Base-by-base conservation (phyloP, 1,284 basidiomycete species). In the Cutaneotrichosporon spelunceum region DNA sequence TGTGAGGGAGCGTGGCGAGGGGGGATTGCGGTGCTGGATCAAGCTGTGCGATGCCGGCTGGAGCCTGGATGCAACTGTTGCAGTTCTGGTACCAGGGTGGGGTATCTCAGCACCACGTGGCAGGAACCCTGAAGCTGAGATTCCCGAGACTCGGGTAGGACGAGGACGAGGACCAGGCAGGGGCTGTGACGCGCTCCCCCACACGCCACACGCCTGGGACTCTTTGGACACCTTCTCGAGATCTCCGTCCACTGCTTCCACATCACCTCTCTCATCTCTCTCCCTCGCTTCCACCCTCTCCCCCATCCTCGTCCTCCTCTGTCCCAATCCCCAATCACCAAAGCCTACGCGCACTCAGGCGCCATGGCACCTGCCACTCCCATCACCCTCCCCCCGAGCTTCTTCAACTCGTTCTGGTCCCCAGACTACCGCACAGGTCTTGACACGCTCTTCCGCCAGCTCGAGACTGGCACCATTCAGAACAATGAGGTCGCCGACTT, bases 401-500 rank as follows among this genome's bases (percentile, higher is more conserved):
- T 94, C 77, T 85, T 84, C 66, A 93, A 93, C 78, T 92, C 90
- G 39, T 94, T 94, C 82, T 94, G 91, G 91, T 85, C 91, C 10
- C 87, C 90, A 74, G 90, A 93, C 80, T 92, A 91, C 74, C 83
- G 90, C 44, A 84, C 81, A 61, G 91, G 91, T 34, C 83, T 93
- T 27, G 86, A 93, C 67, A 84, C 88, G 23, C 78, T 93, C 24
- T 91, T 86, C 74, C 78, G 74, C 53, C 88, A 90, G 78, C 84
- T 93, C 36, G 87, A 91, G 70, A 87, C 90, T 83, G 72, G 72
- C 69, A 69, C 68, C 26, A 82, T 82, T 21, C 91, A 94, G 81
- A 88, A 92, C 79, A 84, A 87, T 64, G 88, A 93, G 75, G 85
- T 93, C 48, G 81, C 89, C 57, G 82, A 84, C 24, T 93, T 93